Conservation (phyloP, 164 flowering plant species). For the Hamamelis virginiana region DNA sequence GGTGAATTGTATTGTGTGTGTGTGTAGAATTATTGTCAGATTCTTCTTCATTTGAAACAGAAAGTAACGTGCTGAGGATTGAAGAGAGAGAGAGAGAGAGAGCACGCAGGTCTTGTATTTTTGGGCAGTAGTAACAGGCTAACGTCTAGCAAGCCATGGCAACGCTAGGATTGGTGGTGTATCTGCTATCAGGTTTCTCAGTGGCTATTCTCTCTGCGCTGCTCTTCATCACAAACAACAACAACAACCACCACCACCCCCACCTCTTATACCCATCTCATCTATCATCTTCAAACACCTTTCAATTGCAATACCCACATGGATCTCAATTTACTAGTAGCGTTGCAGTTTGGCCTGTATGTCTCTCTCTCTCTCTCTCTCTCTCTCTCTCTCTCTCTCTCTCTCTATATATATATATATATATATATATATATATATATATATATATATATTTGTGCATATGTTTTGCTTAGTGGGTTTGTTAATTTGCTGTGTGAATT, state of each 20-base stretch:
- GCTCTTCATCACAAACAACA: constrained; percentile 27
- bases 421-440: background rate
- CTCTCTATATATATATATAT: background rate
- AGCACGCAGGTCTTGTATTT: too few relatives aligned
- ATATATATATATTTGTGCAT: too few relatives aligned
- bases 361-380: constrained; percentile 20
- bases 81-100: background rate
- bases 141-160: constrained; percentile 33
- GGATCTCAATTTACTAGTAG: constrained; percentile 17
- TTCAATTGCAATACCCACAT: constrained; percentile 4
- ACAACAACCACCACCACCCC: background rate
- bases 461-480: background rate
- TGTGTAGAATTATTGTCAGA: background rate
- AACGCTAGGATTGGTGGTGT: constrained; percentile 53
- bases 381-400: background rate
- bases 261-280: too few relatives aligned
- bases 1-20: background rate
- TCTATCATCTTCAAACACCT: constrained; percentile 4
- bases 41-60: background rate
- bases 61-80: background rate
- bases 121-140: too few relatives aligned
- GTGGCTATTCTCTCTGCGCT: constrained; percentile 37
- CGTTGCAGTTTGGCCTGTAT: constrained; percentile 69
- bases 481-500: background rate
- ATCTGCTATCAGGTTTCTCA: constrained; percentile 54